These are phyloP conservation scores for Yueomyces sinensis DNA, from an alignment of 805 yeast species.

Conservation along the genomic window DNA sequence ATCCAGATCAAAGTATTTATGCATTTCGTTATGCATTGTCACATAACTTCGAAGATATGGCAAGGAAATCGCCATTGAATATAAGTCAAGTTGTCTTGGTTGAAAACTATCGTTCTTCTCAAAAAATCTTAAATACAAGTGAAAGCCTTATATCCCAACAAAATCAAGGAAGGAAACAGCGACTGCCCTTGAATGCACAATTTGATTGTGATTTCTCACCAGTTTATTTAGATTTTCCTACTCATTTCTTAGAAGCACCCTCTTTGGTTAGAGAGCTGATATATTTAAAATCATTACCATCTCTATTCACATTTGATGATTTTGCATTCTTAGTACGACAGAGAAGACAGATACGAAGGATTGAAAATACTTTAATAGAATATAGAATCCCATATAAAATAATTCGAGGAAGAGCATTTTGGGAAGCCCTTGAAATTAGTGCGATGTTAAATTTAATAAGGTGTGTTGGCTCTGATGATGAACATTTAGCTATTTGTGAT, in stretches of 20 bases:
- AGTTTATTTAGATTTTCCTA: constrained; percentile 28
- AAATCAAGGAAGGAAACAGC: constrained; percentile 21
- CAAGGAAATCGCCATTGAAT: constrained; percentile 23
- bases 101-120: constrained; percentile 74
- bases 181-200: constrained; percentile 37
- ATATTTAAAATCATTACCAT: constrained; percentile 32
- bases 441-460: constrained; percentile 52
- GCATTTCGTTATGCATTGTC: constrained; percentile 74
- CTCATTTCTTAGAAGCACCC: constrained; percentile 41
- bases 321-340: constrained; percentile 63
- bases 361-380: constrained; percentile 51
- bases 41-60: constrained; percentile 50
- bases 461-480: constrained; percentile 44
- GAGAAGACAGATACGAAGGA: constrained; percentile 41
- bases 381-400: constrained; percentile 50
- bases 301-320: constrained; percentile 39
- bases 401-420: constrained; percentile 63
- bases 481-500: constrained; percentile 45
- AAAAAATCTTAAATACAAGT: constrained; percentile 48
- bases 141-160: constrained; percentile 55
- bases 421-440: constrained; percentile 63
- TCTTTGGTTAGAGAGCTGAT: constrained; percentile 44
- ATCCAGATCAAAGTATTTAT: constrained; percentile 91
- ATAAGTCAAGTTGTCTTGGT: constrained; percentile 32
- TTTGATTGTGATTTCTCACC: constrained; percentile 32